phyloP scores from a whole-genome alignment of 208 protist species.

The Leishmania turanica region DNA sequence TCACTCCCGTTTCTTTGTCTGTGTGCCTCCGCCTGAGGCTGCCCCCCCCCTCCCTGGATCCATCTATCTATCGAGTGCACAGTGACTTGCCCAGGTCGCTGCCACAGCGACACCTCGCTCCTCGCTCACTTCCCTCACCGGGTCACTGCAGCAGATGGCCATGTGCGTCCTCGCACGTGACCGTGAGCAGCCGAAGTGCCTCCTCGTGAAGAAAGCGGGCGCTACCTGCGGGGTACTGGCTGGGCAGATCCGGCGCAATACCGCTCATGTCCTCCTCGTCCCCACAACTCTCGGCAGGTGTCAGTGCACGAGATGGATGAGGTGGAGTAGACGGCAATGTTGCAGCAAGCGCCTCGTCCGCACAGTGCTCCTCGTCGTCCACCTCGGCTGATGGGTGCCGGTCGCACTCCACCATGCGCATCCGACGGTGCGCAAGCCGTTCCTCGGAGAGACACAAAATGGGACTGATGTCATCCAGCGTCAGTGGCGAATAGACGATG shows the following conservation, averaged over 20 bases:
- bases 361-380: neutral
- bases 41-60: too few relatives aligned
- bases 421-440: neutral
- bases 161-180: neutral
- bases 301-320: neutral
- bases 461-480: constrained; percentile 32
- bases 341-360: too few relatives aligned
- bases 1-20: neutral
- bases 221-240: neutral
- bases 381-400: neutral
- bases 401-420: neutral
- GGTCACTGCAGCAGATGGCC: neutral
- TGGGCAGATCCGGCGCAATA: neutral
- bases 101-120: neutral
- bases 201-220: constrained; percentile 5
- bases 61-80: neutral
- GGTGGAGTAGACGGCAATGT: neutral
- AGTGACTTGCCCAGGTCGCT: neutral
- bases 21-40: neutral
- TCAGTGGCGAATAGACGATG: constrained; percentile 17
- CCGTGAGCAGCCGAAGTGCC: constrained; percentile 1
- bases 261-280: neutral
- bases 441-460: constrained; percentile 25
- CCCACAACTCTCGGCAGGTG: neutral
- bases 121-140: neutral